Base-by-base conservation (phyloP, 176 grass and related monocot genomes). In the Carex littledalei region DNA sequence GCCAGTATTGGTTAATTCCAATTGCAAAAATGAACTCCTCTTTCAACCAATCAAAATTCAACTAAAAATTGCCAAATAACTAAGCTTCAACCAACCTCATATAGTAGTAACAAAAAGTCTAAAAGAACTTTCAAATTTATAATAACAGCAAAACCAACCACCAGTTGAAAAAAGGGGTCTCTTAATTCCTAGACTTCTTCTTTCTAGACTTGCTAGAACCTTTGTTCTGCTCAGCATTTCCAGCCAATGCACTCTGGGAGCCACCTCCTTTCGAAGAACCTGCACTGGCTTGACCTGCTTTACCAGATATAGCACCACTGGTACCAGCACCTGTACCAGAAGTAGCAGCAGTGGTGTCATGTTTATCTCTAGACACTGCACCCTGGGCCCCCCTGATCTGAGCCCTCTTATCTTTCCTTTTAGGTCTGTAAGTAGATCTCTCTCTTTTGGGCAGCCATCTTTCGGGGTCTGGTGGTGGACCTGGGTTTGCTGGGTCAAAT, bases 371-470 rank as follows among this genome's bases (percentile, higher is more conserved):
- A 57, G 84, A 84, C 37, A 98, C 89, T 66, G 93, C 76, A 78
- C 93, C 95, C 80, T 98, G 95, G 80, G 93, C 90, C 62, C 95
- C 95, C 82, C 95, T 93, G 68, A 95, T 81, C 78, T 97, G 92
- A 87, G 84, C 88, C 70, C 93, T 94, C 85, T 94, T 95, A 72
- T 98, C 90, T 63, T 93, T 95, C 85, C 95, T 93, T 88, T 94
- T 98, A n/a, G 95, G 95, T 57, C 89, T 87, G 20, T 98, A 95
- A 85, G 86, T 95, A 20, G 93, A 92, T 31, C 95, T 39, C 78
- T 98, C 95, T 88, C 90, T 92, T 88, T 89, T 95, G 6, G 93
- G 93, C 37, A 95, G 77, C 95, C 93, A 98, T 87, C 95, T 95
- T 84, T 95, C 93, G 14, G 95, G 93, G 84, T 98, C 95, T 0